Base-by-base conservation (phyloP, 306 rosid species). In the Benincasa hispida region DNA sequence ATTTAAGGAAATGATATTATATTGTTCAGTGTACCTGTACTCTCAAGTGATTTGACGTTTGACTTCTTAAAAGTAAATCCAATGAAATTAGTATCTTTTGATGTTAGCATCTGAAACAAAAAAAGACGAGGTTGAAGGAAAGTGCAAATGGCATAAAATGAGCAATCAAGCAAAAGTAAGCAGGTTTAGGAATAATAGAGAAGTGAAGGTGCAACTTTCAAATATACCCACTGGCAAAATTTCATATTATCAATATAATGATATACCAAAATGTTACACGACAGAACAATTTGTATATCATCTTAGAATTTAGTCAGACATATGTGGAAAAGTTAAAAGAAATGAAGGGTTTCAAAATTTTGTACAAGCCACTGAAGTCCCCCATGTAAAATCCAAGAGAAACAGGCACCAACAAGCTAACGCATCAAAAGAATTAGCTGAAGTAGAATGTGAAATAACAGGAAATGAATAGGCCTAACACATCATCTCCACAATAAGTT, bases 21-120 rank as follows among this genome's bases (percentile, higher is more conserved):
- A 65, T 51, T 53, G 54, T 45, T 37, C 37, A 76, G 82, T 85
- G 54, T 57, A 92, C 99, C 98, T 80, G 98, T 85, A 83, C 79
- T 82, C 84, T 89, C 99, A 75, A 90, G 91, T 50, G 99, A 88
- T 85, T 86, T 89, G 74, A 90, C 85, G 79, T 92, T 96, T 11
- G 99, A 95, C 70, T 95, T 92, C 85, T 90, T 92, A 68, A 74
- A 95, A 67, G 98, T 95, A 84, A 88, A 95, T 79, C 98, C 99
- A 65, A 95, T 95, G 88, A 95, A 95, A 79, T 95, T 95, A 79
- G 86, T 90, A 80, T 95, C 99, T 85, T 92, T 95, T 61, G 99
- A 95, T 22, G 98, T 89, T 86, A 95, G 82, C 99, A 95, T 95
- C 99, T 95, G 97, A 69, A 83, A 80, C 37, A 72, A 41, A 57